These are phyloP conservation scores for Vitis hybrid DNA, from an alignment of 177 flowering plant genomes.

Conservation along the genomic window DNA sequence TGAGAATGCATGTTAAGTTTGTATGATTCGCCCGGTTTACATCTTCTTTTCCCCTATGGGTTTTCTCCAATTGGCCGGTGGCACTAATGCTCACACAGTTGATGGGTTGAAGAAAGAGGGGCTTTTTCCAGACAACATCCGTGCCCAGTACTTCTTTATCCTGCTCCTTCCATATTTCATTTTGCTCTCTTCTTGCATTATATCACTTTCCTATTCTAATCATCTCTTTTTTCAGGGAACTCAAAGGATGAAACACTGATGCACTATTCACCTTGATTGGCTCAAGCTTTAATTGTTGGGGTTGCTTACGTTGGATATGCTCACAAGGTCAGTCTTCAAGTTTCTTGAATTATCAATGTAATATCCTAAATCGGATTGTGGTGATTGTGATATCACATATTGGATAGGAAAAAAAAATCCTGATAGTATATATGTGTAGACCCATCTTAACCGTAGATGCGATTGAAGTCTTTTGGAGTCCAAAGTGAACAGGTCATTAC, in stretches of 20 bases:
- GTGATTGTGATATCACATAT: too few relatives aligned
- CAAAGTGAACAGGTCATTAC: too few relatives aligned
- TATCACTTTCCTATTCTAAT: background rate
- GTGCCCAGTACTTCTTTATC: conserved; percentile 17
- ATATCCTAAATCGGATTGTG: too few relatives aligned
- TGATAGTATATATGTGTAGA: too few relatives aligned
- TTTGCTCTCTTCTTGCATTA: background rate
- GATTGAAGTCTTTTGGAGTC: too few relatives aligned
- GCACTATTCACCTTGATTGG: conserved; percentile 8
- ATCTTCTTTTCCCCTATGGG: conserved; percentile 29
- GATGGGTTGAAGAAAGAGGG: conserved; percentile 56
- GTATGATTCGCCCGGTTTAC: background rate
- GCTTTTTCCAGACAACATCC: conserved; percentile 45
- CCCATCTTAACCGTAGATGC: too few relatives aligned
- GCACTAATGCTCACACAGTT: conserved; percentile 81
- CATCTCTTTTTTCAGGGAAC: conserved; percentile 16
- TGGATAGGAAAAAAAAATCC: too few relatives aligned
- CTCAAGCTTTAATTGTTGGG: conserved; percentile 60
- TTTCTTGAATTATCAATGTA: too few relatives aligned
- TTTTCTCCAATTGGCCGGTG: conserved; percentile 90
- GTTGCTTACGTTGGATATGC: conserved; percentile 92
- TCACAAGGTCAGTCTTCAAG: conserved; percentile 49
- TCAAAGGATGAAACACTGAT: conserved; percentile 7
- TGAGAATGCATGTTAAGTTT: background rate
- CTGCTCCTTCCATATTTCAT: background rate